Evolutionary conservation across 495 filamentous ascomycete species (phyloP).

Genomic region (Penicilliopsis zonata): DNA sequence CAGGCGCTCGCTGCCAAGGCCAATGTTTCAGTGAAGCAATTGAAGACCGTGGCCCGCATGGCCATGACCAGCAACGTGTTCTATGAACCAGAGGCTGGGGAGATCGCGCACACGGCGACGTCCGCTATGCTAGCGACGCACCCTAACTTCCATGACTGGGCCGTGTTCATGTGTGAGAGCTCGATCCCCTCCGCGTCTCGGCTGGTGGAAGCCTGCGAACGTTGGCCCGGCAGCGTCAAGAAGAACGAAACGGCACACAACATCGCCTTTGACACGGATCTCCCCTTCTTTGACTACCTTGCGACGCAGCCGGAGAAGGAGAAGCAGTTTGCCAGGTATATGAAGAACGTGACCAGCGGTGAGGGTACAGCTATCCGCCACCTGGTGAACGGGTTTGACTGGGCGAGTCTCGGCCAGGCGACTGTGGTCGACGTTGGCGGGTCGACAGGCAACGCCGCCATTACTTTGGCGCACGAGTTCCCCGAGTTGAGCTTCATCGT

Average conservation of each 20-base stretch:
- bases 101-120: conserved; percentile 14
- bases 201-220: conserved; percentile 9
- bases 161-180: conserved; percentile 7
- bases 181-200: conserved; percentile 7
- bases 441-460: conserved; percentile 12
- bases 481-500: conserved; percentile 16
- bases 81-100: conserved; percentile 7
- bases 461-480: conserved; percentile 17
- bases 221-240: conserved; percentile 7
- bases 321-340: conserved; percentile 11
- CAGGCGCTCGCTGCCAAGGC: conserved; percentile 11
- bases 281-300: conserved; percentile 13
- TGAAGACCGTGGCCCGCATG: conserved; percentile 22
- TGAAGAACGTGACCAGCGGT: conserved; percentile 9
- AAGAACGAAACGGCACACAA: conserved; percentile 18
- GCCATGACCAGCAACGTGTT: conserved; percentile 21
- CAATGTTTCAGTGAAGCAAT: conserved; percentile 9
- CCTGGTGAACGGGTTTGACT: conserved; percentile 13
- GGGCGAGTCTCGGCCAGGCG: conserved; percentile 7
- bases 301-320: not conserved
- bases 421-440: conserved; percentile 21
- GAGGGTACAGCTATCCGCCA: conserved; percentile 10
- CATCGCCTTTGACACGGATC: conserved; percentile 13
- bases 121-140: conserved; percentile 14
- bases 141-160: conserved; percentile 10